Base-by-base conservation (phyloP, 2,329 filamentous ascomycete species). In the Fusarium poae region DNA sequence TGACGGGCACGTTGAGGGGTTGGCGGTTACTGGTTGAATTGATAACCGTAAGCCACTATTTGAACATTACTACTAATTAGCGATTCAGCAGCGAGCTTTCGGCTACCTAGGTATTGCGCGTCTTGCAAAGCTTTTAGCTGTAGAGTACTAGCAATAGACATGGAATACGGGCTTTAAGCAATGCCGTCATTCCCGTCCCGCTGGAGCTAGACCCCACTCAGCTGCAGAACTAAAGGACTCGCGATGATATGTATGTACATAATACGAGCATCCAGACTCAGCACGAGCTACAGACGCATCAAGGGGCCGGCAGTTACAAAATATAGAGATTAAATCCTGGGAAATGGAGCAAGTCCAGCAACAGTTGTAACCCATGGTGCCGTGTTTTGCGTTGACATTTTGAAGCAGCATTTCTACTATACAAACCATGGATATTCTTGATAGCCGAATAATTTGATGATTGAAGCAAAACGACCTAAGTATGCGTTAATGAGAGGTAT, bases 131-230 rank as follows among this genome's bases (percentile, higher is more conserved):
- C n/a, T n/a, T 21, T 34, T 32, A 16, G 12, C 12, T 7, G 32
- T 18, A 6, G 9, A 27, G 6, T 20, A 27, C 39, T 35, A n/a
- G 12, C 48, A 25, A 50, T 12, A 23, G 23, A 27, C 32, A n/a
- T n/a, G n/a, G n/a, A 20, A n/a, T 10, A 27, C 20, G 13, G 45
- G 48, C 34, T 51, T 18, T 39, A 40, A 21, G 7, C 21, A 25
- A 63, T 65, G 62, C 48, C 48, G 62, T 64, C 62, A 67, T 66
- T 72, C 55, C 57, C 55, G 39, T 57, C 45, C 27, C 45, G 39
- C 52, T 35, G n/a, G 16, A 39, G 34, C 50, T 63, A 40, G 45
- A 27, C 56, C 34, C 68, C 61, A 70, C 71, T 61, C 49, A 46
- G 27, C 48, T 65, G 35, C 40, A 64, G 50, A 42, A 48, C 37